Percentiles rank a stretch among this genome's conserved stretches.
These are phyloP conservation scores for Ciborinia camelliae DNA, from an alignment of 2,329 filamentous ascomycete genomes.

Conservation along the genomic window DNA sequence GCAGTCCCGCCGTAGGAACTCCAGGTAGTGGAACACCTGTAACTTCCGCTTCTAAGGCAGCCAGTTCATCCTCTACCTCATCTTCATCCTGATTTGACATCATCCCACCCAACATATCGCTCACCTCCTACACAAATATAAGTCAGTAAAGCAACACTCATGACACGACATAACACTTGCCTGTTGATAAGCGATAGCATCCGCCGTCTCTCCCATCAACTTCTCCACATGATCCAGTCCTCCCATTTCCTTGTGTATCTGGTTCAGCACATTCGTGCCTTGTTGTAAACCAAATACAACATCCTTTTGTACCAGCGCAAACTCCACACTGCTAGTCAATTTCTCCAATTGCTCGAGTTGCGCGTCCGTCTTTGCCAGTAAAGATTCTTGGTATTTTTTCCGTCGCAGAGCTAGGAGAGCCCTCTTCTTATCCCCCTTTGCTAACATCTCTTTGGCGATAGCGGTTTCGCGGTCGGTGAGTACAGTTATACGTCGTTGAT, in stretches of 20 bases:
- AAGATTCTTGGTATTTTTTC: slow-evolving; percentile 94
- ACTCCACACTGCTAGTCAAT: slow-evolving; percentile 85
- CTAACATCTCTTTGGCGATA: slow-evolving; percentile 79
- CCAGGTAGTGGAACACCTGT: slow-evolving; percentile 38
- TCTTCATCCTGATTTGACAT: slow-evolving; percentile 96
- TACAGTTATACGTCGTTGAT: slow-evolving; percentile 83
- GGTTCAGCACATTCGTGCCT: slow-evolving; percentile 81
- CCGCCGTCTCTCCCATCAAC: slow-evolving; percentile 87
- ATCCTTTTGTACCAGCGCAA: slow-evolving; percentile 95
- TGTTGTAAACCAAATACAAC: slow-evolving; percentile 89
- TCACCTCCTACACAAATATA: slow-evolving; percentile 66
- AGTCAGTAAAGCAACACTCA: slow-evolving; percentile 16
- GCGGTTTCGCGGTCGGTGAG: slow-evolving; percentile 85
- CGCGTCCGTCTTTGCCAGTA: slow-evolving; percentile 83
- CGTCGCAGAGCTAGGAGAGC: slow-evolving; percentile 85
- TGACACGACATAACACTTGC: slow-evolving; percentile 46
- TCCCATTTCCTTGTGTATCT: slow-evolving; percentile 95
- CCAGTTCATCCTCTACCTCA: slow-evolving; percentile 94
- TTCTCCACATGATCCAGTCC: slow-evolving; percentile 92
- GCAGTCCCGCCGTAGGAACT: slow-evolving; percentile 31
- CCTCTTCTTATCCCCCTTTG: slow-evolving; percentile 71
- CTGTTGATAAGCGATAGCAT: slow-evolving; percentile 87
- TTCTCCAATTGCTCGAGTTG: slow-evolving; percentile 94
- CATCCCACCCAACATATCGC: slow-evolving; percentile 80
- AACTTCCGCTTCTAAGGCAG: slow-evolving; percentile 69